Conservation (phyloP, 140 eudicot genomes). For the Oenanthe javanica region DNA sequence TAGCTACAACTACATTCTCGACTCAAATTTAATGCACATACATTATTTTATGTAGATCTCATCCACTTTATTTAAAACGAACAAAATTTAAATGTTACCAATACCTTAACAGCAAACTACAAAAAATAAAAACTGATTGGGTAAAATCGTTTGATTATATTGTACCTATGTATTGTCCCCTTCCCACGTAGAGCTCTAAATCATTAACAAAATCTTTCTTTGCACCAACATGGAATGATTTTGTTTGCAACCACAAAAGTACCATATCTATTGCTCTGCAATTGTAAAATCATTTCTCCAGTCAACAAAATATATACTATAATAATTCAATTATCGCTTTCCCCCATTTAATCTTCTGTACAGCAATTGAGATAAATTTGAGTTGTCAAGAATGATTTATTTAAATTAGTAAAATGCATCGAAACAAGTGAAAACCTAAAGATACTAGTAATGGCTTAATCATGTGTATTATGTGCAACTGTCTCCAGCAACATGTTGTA, state of each 20-base stretch:
- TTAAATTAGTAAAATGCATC: not conserved
- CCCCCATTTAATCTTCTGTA: not conserved
- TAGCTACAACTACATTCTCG: slow-evolving; percentile 3
- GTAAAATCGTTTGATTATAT: slow-evolving; percentile 4
- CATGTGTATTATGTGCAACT: not conserved
- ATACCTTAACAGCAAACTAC: not conserved
- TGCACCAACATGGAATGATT: slow-evolving; percentile 15
- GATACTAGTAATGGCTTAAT: not conserved
- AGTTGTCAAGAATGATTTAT: not conserved
- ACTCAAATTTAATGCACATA: slow-evolving; percentile 8
- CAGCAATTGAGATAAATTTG: not conserved
- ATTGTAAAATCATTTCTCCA: not conserved
- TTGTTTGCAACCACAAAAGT: not conserved
- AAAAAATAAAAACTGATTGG: not conserved
- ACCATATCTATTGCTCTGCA: not conserved
- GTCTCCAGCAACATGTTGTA: not conserved
- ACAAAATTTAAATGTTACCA: not conserved
- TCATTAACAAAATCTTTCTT: not conserved
- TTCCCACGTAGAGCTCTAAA: not conserved
- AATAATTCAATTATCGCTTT: not conserved
- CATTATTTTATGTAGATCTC: not conserved
- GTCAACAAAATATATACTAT: not conserved
- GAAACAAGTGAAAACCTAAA: not conserved
- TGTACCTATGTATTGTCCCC: not conserved
- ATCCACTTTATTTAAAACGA: not conserved